Evolutionary conservation across 2,329 filamentous ascomycete genomes (phyloP), one percentile per base, ranked within the genome.

Genomic region (Gremmenia infestans): DNA sequence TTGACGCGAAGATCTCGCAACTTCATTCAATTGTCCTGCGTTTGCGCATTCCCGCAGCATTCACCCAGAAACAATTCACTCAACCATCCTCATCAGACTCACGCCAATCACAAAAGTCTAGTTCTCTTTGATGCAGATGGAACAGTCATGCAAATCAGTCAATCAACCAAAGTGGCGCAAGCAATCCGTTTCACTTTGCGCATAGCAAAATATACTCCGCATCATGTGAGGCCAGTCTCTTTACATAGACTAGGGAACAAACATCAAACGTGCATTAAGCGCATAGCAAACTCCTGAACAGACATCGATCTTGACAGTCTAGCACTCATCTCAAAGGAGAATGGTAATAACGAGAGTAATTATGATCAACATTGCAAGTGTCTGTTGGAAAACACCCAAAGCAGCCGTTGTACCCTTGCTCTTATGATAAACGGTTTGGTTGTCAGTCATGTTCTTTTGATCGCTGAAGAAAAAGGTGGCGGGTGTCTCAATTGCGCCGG

Each of bases 401-500:
- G 22, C 23, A 25, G 23, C 14, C 8, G 45, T 22, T 22, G 45
- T 47, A 22, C 47, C 57, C 12, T 25, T 52, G 39, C 54, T 65
- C 43, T 65, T 60, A 25, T 62, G 59, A 47, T 70, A 75, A 1
- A 74, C 68, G 0, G 76, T 78, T 67, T 81, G 78, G 55, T 79
- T 78, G 19, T 68, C 70, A 15, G 76, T 76, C 73, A 75, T 74
- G 53, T 78, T 78, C 4, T 68, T 58, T 32, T 74, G 68, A 42
- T 74, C 64, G 42, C 68, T 76, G 62, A 84, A 83, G 67, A 84
- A 83, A 60, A 72, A 78, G 4, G 65, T 72, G 22, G 62, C 65
- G 3, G 71, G 67, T 2, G 68, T 68, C 35, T 54, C 52, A 54
- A 72, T 70, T 8, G 53, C 58, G 15, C 67, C 65, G 7, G 45